Evolutionary conservation across 2,329 filamentous ascomycete genomes (phyloP).

Genomic region (Ophiostoma populinum): DNA sequence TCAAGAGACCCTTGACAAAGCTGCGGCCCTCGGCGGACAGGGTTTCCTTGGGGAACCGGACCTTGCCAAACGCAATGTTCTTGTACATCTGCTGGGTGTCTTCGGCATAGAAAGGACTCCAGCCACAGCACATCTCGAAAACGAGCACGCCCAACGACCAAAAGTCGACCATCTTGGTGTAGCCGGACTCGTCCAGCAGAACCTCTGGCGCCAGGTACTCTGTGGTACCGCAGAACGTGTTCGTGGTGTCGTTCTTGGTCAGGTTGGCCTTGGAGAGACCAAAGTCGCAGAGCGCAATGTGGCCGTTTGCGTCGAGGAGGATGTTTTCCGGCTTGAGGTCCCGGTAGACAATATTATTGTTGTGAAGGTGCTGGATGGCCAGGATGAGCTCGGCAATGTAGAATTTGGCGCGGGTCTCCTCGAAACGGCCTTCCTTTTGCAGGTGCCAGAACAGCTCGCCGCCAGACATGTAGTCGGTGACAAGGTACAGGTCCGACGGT

Average conservation of each 20-base stretch:
- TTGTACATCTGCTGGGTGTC: slow-evolving; percentile 99
- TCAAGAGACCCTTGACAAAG: slow-evolving; percentile 93
- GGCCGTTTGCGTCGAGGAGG: slow-evolving; percentile 85
- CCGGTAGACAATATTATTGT: slow-evolving; percentile 94
- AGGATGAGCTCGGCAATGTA: slow-evolving; percentile 97
- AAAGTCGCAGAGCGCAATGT: slow-evolving; percentile 95
- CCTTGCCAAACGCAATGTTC: slow-evolving; percentile 98
- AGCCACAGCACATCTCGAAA: slow-evolving; percentile 99
- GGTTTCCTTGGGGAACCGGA: slow-evolving; percentile 87
- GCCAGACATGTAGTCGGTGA: slow-evolving; percentile 98
- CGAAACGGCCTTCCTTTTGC: slow-evolving; percentile 90
- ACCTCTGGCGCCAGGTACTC: slow-evolving; percentile 96
- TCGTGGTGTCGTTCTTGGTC: slow-evolving; percentile 92
- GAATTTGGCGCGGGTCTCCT: slow-evolving; percentile 89
- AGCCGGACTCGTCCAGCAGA: slow-evolving; percentile 84
- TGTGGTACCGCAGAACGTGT: slow-evolving; percentile 96
- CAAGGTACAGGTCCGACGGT: slow-evolving; percentile 88
- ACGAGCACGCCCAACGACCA: slow-evolving; percentile 96
- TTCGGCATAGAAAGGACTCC: slow-evolving; percentile 97
- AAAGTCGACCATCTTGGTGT: slow-evolving; percentile 99
- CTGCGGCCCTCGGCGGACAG: slow-evolving; percentile 88
- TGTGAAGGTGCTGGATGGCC: slow-evolving; percentile 84
- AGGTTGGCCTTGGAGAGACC: slow-evolving; percentile 94
- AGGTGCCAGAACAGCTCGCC: slow-evolving; percentile 98
- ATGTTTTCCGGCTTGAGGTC: slow-evolving; percentile 98